Conservation (phyloP, 805 yeast genomes). For the Ogataea salicorniae region DNA sequence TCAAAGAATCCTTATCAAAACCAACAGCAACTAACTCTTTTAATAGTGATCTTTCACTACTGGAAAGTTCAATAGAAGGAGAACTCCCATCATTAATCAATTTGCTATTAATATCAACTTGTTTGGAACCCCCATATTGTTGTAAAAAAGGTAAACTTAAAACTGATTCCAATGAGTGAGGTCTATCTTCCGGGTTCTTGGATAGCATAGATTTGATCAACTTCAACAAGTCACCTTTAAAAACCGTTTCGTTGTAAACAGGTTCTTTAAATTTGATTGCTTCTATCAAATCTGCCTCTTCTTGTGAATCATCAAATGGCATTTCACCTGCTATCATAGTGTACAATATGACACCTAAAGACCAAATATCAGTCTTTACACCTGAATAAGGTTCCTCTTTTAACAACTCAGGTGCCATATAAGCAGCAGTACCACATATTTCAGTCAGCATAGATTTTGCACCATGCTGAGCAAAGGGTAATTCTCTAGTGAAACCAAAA, state of each 20-base stretch:
- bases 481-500: conserved; percentile 90
- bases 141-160: conserved; percentile 47
- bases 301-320: conserved; percentile 80
- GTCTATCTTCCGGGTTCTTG: conserved; percentile 65
- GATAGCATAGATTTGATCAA: conserved; percentile 51
- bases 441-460: conserved; percentile 53
- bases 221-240: conserved; percentile 43
- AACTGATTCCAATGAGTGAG: conserved; percentile 45
- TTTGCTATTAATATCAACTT: conserved; percentile 36
- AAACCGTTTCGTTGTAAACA: conserved; percentile 33
- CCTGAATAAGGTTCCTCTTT: conserved; percentile 70
- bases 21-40: conserved; percentile 56
- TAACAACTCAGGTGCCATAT: conserved; percentile 94
- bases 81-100: conserved; percentile 33
- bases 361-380: conserved; percentile 82
- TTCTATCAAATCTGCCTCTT: conserved; percentile 54
- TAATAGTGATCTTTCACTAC: conserved; percentile 56
- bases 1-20: conserved; percentile 57
- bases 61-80: conserved; percentile 29
- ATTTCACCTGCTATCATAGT: conserved; percentile 80
- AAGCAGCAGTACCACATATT: conserved; percentile 89
- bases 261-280: conserved; percentile 68
- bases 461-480: conserved; percentile 27
- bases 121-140: conserved; percentile 36
- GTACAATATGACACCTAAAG: conserved; percentile 82